phyloP scores from a whole-genome alignment of 1,284 basidiomycete genomes.

The Ustilago cynodontis region DNA sequence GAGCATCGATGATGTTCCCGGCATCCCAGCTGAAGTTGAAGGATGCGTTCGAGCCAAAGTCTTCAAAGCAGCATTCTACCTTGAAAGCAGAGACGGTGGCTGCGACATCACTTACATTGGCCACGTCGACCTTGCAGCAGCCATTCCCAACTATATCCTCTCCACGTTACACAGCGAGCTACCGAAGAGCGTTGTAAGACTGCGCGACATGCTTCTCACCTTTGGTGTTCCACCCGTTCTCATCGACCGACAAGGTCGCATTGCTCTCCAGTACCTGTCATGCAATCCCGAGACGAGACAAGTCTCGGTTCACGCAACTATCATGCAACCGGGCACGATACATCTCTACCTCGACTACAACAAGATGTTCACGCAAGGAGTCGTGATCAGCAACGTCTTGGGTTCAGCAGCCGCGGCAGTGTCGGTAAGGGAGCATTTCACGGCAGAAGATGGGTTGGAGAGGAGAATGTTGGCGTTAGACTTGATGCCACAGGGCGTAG shows the following conservation, averaged over 20 bases:
- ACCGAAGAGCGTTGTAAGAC: conserved; percentile 35
- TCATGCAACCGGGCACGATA: conserved; percentile 49
- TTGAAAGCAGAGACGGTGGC: conserved; percentile 43
- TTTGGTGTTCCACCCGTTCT: conserved; percentile 59
- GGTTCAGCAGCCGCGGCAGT: conserved; percentile 37
- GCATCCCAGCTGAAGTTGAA: conserved; percentile 40
- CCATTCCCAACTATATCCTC: conserved; percentile 53
- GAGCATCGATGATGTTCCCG: conserved; percentile 38
- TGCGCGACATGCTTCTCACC: conserved; percentile 49
- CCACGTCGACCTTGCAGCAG: conserved; percentile 39
- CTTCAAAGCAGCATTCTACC: conserved; percentile 48
- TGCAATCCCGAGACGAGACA: conserved; percentile 49
- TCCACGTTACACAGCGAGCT: conserved; percentile 46
- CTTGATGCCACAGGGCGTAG: conserved; percentile 31
- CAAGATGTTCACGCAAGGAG: conserved; percentile 57
- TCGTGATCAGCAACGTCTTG: conserved; percentile 33
- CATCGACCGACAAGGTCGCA: conserved; percentile 41
- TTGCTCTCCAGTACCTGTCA: conserved; percentile 47
- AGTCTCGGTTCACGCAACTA: conserved; percentile 40
- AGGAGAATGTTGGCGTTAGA: conserved; percentile 45
- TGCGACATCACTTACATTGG: conserved; percentile 56
- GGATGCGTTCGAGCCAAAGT: conserved; percentile 53
- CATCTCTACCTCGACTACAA: conserved; percentile 52
- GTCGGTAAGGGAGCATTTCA: conserved; percentile 40
- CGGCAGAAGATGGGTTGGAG: conserved; percentile 35